phyloP scores from a whole-genome alignment of 1,139 yeast genomes.

The Taphrina pruni region DNA sequence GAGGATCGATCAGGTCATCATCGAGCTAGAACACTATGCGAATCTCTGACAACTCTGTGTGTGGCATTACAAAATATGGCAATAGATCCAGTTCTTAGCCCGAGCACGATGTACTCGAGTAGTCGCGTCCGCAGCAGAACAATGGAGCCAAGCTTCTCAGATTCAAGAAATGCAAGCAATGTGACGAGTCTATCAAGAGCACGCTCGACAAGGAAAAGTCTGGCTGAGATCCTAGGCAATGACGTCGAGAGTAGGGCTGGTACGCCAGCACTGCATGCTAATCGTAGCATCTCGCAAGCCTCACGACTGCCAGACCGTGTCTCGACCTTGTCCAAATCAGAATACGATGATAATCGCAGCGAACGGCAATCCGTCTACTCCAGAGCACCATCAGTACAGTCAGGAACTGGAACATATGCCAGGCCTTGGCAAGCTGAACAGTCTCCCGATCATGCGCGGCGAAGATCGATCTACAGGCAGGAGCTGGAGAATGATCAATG shows the following conservation, averaged over 20 bases:
- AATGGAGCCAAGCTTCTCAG: not conserved
- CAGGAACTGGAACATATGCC: not conserved
- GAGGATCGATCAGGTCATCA: not conserved
- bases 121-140: not conserved
- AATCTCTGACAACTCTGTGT: constrained; percentile 22
- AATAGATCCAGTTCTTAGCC: not conserved
- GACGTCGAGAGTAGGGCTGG: not conserved
- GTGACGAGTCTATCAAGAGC: not conserved
- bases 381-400: not conserved
- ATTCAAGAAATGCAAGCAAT: not conserved
- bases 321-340: constrained; percentile 2
- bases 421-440: not conserved
- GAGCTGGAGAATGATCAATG: not conserved
- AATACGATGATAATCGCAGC: constrained; percentile 8
- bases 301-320: constrained; percentile 6
- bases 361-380: not conserved
- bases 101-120: not conserved
- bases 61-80: not conserved
- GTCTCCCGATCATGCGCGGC: not conserved
- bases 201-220: constrained; percentile 13
- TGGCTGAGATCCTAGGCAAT: constrained; percentile 9
- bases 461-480: not conserved
- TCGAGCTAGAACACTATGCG: constrained; percentile 17
- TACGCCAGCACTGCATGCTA: not conserved
- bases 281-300: constrained; percentile 9